Evolutionary conservation across 1,139 yeast species (phyloP), one percentile per base, ranked within the genome.

Genomic region (Zygosaccharomyces sapae): DNA sequence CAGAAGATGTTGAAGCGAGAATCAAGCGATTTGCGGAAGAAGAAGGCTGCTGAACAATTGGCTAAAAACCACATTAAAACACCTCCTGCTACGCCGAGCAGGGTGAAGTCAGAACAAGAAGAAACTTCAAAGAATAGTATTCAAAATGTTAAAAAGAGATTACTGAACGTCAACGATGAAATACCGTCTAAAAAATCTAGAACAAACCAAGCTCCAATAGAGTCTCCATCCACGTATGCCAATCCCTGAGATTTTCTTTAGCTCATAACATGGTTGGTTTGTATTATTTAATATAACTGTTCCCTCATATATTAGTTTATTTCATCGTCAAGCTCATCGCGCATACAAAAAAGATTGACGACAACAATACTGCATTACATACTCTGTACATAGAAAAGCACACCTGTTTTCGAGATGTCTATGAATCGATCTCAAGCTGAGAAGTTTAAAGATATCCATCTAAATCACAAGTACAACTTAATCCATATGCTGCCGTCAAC

Each of bases 1-100:
- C 27, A 58, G 18, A 59, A 58, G 44, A 60, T 55, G 38, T 38
- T 63, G 43, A 61, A 55, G 34, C 54, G 66, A 43, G 67, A 63
- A 42, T 64, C 65, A 8, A 63, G 66, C 42, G 65, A 61, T 37
- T 42, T 62, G 40, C 55, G 62, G 33, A 62, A 55, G 44, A 51
- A 53, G 49, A 57, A 50, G 37, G 41, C 46, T 18, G 46, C 40
- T 39, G 52, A 54, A 42, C 43, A 50, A 43, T 39, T 40, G 24
- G 39, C 41, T 10, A 38, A 38, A 18, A 41, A 41, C 16, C 30
- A 38, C 16, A 40, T 47, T 4, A 49, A 41, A 29, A 53, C 56
- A 16, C 56, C 56, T 7, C 56, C 56, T 10, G 38, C 51, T 5
- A 51, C 56, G 4, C 51, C 51, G n/a, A 42, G 39, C 5, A 43